phyloP scores from a whole-genome alignment of 495 filamentous ascomycete genomes.

The Elasticomyces elasticus region DNA sequence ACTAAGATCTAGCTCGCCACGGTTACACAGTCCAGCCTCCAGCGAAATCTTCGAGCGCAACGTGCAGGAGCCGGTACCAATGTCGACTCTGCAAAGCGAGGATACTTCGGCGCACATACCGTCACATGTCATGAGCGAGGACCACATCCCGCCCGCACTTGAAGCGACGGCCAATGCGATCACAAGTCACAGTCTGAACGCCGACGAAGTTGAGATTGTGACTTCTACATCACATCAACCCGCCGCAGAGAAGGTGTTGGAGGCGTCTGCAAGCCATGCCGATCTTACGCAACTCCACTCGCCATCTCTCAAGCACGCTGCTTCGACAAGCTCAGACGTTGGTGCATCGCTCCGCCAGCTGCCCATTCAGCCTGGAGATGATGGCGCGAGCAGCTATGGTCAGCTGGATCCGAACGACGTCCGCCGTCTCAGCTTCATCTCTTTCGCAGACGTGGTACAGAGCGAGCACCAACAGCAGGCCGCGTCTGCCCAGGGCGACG shows the following conservation, averaged over 20 bases:
- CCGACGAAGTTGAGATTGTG: slow-evolving; percentile 79
- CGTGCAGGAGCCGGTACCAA: slow-evolving; percentile 63
- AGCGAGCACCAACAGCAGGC: slow-evolving; percentile 54
- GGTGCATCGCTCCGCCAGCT: slow-evolving; percentile 34
- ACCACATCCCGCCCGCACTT: slow-evolving; percentile 81
- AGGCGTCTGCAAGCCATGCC: slow-evolving; percentile 17
- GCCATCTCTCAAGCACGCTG: slow-evolving; percentile 35
- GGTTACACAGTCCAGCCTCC: slow-evolving; percentile 37
- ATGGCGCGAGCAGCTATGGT: slow-evolving; percentile 58
- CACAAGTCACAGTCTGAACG: slow-evolving; percentile 63
- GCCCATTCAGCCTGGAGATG: slow-evolving; percentile 36
- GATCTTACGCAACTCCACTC: slow-evolving; percentile 23
- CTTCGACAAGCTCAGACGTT: slow-evolving; percentile 44
- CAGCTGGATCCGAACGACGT: slow-evolving; percentile 64
- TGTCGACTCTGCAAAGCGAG: slow-evolving; percentile 40
- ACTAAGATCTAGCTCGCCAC: slow-evolving; percentile 33
- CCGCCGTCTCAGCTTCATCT: slow-evolving; percentile 82
- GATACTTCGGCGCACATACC: slow-evolving; percentile 63
- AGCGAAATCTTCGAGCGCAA: slow-evolving; percentile 91
- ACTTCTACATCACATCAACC: slow-evolving; percentile 74
- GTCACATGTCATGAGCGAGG: slow-evolving; percentile 79
- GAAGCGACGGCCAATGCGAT: slow-evolving; percentile 85
- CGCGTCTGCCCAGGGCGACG: slow-evolving; percentile 19
- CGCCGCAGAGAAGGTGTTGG: slow-evolving; percentile 48
- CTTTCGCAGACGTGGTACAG: slow-evolving; percentile 90